Base-by-base conservation (phyloP, 2,329 filamentous ascomycete species). In the Fusarium compactum region DNA sequence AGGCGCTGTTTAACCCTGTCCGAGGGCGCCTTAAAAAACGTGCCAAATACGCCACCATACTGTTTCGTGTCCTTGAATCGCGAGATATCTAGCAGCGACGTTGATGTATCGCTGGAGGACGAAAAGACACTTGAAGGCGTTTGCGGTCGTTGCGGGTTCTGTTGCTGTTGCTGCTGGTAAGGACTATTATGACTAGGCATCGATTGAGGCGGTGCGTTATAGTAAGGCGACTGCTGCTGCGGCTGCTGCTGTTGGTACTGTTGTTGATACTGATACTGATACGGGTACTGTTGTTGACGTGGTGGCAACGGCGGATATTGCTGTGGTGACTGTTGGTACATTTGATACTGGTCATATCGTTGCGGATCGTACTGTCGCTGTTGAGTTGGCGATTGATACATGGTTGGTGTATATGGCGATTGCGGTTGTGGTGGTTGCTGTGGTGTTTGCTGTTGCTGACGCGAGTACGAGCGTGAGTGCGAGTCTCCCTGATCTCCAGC, bases 21-120 rank as follows among this genome's bases (percentile, higher is more conserved):
- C 11, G 87, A 89, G 16, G 87, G 86, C 8, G 88, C 83, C 7
- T 83, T 87, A 77, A 91, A 92, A 75, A 93, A 92, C 18, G 88
- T 85, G 59, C 81, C 81, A 45, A 94, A 81, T 57, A 89, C 84
- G 41, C 89, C 87, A 65, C 86, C 84, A 43, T 82, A 80, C 58
- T 84, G 81, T 9, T 82, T 82, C 43, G 80, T 81, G 62, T 81
- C 77, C 20, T 82, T 83, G 55, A 84, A 83, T 48, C 83, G 81
- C 41, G 91, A 92, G 55, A 93, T 90, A 74, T 93, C 90, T 57
- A 92, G 79, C 59, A 90, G 84, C 3, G 89, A 91, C 18, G 85
- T 85, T 18, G 85, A 87, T 44, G 85, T 85, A 40, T 84, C 88
- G 59, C 83, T 87, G 29, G 78, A 77, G 22, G 83, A 86, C 29